Base-by-base conservation (phyloP, 139 green algal genomes). In the Tetraselmis striata region DNA sequence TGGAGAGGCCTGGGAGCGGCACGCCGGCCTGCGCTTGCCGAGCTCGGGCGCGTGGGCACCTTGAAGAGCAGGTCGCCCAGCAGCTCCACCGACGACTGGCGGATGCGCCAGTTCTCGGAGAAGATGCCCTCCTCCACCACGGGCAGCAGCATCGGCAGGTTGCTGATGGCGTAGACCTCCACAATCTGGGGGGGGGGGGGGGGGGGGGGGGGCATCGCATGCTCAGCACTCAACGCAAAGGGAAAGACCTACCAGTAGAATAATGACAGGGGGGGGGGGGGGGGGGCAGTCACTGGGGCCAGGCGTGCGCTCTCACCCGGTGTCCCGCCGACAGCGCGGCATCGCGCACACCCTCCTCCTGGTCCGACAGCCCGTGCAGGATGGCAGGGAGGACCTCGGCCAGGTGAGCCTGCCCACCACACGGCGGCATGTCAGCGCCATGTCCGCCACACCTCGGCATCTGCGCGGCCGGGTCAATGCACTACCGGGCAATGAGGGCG, bases 41-140 rank as follows among this genome's bases (percentile, higher is more conserved):
- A n/a, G n/a, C n/a, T n/a, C n/a, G 32, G 23, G 2, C 59, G 0
- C 24, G 25, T 1, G 0, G 79, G 0, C 79, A 95, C 94, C 91
- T 97, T 98, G 92, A 98, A 99, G 27, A 99, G 91, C 86, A 99
- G 90, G 80, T 97, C 93, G 24, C 96, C 96, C 45, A 98, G 91
- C 32, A 99, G 91, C 87, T 99, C 95, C 32, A 98, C 89, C 5
- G 90, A 95, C 30, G 86, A 92, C 88, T 99, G 95, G 2, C 96
- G 78, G 87, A 99, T 99, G 82, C 96, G 94, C 96, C 96, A 99
- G 87, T 96, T 98, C 78, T 90, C 87, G 45, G 87, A 84, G 59
- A 93, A 88, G 0, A 98, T 90, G n/a, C 95, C 95, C 32, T 92
- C 88, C 90, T 98, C 96, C 75, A 99, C 91, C 0, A 92, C 93